Conservation (phyloP, 257 asterid genomes). For the Solanum commersonii region DNA sequence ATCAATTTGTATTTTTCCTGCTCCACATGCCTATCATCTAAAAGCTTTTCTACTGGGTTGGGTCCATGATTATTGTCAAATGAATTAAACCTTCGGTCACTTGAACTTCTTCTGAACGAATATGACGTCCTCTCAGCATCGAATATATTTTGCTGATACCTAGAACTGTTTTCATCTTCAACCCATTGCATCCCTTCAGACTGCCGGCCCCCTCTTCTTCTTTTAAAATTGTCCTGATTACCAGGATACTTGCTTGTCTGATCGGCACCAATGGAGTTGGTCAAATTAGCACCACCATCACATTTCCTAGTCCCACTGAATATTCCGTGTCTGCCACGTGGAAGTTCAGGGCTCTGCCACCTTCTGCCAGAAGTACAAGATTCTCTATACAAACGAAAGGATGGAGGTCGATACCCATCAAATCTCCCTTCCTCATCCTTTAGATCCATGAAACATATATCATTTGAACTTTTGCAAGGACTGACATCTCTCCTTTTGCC, state of each 20-base stretch:
- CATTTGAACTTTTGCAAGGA: constrained; percentile 7
- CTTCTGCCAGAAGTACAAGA: constrained; percentile 5
- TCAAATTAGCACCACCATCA: constrained; percentile 12
- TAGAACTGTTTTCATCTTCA: constrained; percentile 13
- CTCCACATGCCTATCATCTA: constrained; percentile 16
- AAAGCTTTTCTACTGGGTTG: constrained; percentile 12
- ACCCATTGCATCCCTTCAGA: constrained; percentile 22
- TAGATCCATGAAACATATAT: constrained; percentile 4
- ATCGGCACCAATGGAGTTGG: neutral
- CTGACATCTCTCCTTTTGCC: constrained; percentile 12
- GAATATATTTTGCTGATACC: constrained; percentile 14
- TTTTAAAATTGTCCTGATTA: constrained; percentile 14
- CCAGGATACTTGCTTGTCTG: constrained; percentile 8
- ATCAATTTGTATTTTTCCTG: constrained; percentile 9
- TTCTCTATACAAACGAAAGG: constrained; percentile 14
- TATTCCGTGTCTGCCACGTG: constrained; percentile 9
- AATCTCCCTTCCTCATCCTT: constrained; percentile 20
- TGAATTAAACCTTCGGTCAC: constrained; percentile 3
- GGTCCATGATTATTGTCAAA: constrained; percentile 22
- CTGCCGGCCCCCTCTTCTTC: constrained; percentile 21
- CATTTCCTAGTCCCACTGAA: constrained; percentile 14
- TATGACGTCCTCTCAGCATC: constrained; percentile 14
- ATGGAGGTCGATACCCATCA: constrained; percentile 5
- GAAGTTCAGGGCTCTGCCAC: constrained; percentile 3
- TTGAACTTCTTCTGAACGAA: constrained; percentile 16